These are phyloP conservation scores for Avena eriantha DNA, from an alignment of 176 grass and related monocot genomes.

Conservation along the genomic window DNA sequence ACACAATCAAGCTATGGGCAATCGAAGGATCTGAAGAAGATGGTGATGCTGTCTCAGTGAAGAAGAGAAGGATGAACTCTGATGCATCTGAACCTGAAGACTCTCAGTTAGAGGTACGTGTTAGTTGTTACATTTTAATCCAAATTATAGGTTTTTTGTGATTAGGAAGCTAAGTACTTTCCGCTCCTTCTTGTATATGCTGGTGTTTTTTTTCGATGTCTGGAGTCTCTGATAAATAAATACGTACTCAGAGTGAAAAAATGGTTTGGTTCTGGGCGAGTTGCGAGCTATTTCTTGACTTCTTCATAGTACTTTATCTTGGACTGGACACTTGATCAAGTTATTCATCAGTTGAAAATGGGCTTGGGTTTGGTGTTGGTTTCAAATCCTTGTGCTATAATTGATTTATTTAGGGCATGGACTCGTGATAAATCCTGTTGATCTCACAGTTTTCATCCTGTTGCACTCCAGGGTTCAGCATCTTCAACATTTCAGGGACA, in stretches of 20 bases:
- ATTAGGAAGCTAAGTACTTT: background rate
- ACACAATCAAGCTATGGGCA: slow-evolving; percentile 87
- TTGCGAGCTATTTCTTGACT: background rate
- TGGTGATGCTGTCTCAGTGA: slow-evolving; percentile 69
- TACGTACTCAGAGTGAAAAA: background rate
- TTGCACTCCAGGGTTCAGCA: slow-evolving; percentile 62
- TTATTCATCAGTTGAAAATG: background rate
- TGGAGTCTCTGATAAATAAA: background rate
- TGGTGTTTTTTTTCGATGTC: background rate
- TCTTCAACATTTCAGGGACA: slow-evolving; percentile 81
- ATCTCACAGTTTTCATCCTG: slow-evolving; percentile 16
- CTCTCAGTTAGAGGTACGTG: slow-evolving; percentile 81
- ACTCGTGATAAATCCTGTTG: background rate
- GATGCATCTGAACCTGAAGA: slow-evolving; percentile 66
- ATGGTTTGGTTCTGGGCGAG: slow-evolving; percentile 20
- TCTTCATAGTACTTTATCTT: background rate
- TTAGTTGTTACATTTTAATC: slow-evolving; percentile 19
- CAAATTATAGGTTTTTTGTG: slow-evolving; percentile 24
- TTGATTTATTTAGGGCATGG: background rate
- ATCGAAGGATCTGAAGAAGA: slow-evolving; percentile 73
- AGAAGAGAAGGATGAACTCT: slow-evolving; percentile 74
- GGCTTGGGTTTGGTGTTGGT: background rate
- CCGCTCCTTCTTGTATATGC: background rate
- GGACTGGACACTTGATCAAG: background rate
- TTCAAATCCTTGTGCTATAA: slow-evolving; percentile 11